Evolutionary conservation across 2,329 filamentous ascomycete species (phyloP).

Genomic region (Alternaria hordeiaustralica): DNA sequence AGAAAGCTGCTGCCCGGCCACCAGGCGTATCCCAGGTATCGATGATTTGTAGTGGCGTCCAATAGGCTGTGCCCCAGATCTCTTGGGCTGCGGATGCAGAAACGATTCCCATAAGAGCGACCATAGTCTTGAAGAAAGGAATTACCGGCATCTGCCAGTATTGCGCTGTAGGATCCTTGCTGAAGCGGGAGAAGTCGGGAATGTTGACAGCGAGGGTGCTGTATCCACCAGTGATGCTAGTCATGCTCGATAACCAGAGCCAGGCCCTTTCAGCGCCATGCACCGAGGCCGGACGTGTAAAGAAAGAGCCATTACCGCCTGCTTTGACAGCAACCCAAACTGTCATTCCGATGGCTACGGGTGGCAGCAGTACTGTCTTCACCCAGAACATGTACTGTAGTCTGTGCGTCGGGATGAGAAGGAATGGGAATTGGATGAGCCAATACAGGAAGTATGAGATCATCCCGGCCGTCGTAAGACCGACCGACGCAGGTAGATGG

Average conservation of each 20-base stretch:
- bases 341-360: constrained; percentile 12
- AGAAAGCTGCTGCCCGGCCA: constrained; percentile 27
- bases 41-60: constrained; percentile 31
- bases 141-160: constrained; percentile 23
- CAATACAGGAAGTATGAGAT: constrained; percentile 32
- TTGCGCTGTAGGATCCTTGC: constrained; percentile 10
- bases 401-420: constrained; percentile 27
- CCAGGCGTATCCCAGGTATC: constrained; percentile 15
- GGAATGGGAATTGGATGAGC: constrained; percentile 23
- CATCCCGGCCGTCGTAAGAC: constrained; percentile 43
- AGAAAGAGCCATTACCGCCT: constrained; percentile 22
- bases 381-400: constrained; percentile 21
- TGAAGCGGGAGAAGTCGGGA: constrained; percentile 26
- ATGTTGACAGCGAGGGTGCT: constrained; percentile 21
- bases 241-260: constrained; percentile 14
- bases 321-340: constrained; percentile 21
- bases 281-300: background rate
- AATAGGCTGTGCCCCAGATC: constrained; percentile 22
- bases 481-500: constrained; percentile 50
- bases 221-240: constrained; percentile 18
- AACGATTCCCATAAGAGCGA: constrained; percentile 29
- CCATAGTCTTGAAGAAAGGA: constrained; percentile 19
- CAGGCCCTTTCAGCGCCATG: constrained; percentile 1
- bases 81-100: constrained; percentile 17
- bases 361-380: constrained; percentile 10